A percentile compares a stretch with the other conserved stretches of the same genome.
These are phyloP conservation scores for Populus tomentosa DNA, from an alignment of 441 rosid genomes.

Conservation along the genomic window DNA sequence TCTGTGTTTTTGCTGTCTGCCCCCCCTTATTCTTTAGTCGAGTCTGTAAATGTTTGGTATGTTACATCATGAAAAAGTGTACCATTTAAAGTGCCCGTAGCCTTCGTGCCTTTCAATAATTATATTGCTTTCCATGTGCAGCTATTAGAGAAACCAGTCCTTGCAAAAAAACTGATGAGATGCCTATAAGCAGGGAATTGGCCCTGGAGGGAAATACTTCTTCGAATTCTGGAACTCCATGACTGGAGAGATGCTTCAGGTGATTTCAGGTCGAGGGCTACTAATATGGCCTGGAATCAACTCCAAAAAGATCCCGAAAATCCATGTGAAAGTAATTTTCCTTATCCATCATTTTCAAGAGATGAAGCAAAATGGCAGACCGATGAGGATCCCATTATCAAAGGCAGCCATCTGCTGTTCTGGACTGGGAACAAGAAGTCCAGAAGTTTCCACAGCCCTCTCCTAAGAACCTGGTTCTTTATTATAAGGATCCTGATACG, in stretches of 20 bases:
- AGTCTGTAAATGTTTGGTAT: no score
- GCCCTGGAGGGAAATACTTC: conserved; percentile 36
- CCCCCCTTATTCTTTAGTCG: no score
- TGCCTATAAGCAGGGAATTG: conserved; percentile 34
- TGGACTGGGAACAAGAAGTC: conserved; percentile 70
- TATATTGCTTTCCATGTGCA: no score
- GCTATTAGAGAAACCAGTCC: no score
- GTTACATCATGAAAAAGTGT: no score
- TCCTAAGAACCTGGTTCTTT: conserved; percentile 74
- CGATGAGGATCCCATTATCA: conserved; percentile 55
- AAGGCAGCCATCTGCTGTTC: conserved; percentile 48
- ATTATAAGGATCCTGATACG: conserved; percentile 52
- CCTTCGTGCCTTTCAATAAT: no score
- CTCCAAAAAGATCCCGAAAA: conserved; percentile 40
- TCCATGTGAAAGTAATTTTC: conserved; percentile 42
- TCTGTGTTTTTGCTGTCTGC: no score
- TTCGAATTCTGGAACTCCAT: conserved; percentile 40
- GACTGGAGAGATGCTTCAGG: conserved; percentile 52
- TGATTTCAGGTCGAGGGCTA: conserved; percentile 44
- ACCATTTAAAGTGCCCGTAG: no score
- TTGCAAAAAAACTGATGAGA: no score
- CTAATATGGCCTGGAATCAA: conserved; percentile 49
- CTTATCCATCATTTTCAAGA: conserved; percentile 39
- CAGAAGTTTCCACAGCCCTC: conserved; percentile 50
- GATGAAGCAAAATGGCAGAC: conserved; percentile 63